A percentile compares a stretch with the other conserved stretches of the same genome.
These are phyloP conservation scores for Rhododendron mucronatum DNA, from an alignment of 148 eudicot genomes.

Conservation along the genomic window DNA sequence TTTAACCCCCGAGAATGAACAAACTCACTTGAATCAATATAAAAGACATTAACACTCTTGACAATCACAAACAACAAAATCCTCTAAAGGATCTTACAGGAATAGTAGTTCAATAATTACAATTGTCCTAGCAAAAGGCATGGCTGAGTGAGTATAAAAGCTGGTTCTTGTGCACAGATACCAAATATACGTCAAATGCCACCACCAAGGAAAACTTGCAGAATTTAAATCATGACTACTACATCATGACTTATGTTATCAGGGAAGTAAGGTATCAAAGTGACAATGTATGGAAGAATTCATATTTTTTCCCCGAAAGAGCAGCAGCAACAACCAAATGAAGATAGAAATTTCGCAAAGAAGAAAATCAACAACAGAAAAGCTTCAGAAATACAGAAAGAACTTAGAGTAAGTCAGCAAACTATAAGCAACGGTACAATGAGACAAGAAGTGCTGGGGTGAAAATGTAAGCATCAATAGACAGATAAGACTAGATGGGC, in stretches of 20 bases:
- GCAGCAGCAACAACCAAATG: background rate
- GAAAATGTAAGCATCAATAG: background rate
- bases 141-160: background rate
- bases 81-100: background rate
- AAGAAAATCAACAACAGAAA: background rate
- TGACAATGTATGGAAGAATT: background rate
- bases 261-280: background rate
- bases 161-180: background rate
- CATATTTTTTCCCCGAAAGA: background rate
- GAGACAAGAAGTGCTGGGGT: background rate
- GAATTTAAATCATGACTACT: background rate
- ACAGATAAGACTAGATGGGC: background rate
- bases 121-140: background rate
- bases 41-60: background rate
- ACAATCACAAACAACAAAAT: background rate
- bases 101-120: background rate
- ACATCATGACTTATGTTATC: background rate
- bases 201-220: background rate
- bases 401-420: background rate
- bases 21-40: background rate
- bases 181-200: background rate
- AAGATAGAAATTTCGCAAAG: background rate
- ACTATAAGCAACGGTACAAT: background rate
- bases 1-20: background rate
- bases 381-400: background rate